phyloP scores from a whole-genome alignment of 805 yeast genomes.

The Saturnispora hagleri region DNA sequence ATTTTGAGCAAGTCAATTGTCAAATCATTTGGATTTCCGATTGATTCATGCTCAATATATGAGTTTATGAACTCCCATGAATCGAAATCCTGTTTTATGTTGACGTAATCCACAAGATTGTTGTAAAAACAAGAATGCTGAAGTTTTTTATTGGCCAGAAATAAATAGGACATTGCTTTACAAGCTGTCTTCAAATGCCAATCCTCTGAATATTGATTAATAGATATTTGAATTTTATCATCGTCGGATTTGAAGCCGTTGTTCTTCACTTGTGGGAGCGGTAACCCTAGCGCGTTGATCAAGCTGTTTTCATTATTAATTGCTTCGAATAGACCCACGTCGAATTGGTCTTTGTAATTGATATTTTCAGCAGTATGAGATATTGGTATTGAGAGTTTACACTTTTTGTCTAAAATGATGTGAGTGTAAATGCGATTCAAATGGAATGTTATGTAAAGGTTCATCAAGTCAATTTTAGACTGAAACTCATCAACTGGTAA shows the following conservation, averaged over 20 bases:
- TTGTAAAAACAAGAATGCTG: constrained; percentile 56
- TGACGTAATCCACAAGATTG: constrained; percentile 69
- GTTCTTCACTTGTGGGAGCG: constrained; percentile 1
- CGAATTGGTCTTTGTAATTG: constrained; percentile 20
- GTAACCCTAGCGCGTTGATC: constrained; percentile 1
- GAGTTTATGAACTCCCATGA: constrained; percentile 55
- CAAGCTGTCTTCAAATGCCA: constrained; percentile 76
- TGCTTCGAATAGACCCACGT: not conserved
- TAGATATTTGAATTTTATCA: constrained; percentile 31
- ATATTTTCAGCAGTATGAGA: constrained; percentile 21
- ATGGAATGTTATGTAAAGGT: constrained; percentile 72
- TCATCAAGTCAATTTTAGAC: constrained; percentile 54
- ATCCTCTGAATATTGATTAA: constrained; percentile 62
- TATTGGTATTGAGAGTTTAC: constrained; percentile 11
- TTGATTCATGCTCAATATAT: constrained; percentile 13
- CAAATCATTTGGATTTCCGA: constrained; percentile 25
- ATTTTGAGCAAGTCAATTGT: constrained; percentile 39
- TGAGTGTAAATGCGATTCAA: constrained; percentile 43
- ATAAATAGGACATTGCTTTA: constrained; percentile 44
- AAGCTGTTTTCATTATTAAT: constrained; percentile 1
- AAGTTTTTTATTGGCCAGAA: constrained; percentile 39
- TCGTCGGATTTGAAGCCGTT: not conserved
- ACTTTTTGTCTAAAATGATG: constrained; percentile 18
- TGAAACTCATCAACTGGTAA: constrained; percentile 35
- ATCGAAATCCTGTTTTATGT: constrained; percentile 72